Percentiles rank a stretch among this genome's conserved stretches.
phyloP scores from a whole-genome alignment of 495 filamentous ascomycete species.

The Aspergillus incahuasiensis region DNA sequence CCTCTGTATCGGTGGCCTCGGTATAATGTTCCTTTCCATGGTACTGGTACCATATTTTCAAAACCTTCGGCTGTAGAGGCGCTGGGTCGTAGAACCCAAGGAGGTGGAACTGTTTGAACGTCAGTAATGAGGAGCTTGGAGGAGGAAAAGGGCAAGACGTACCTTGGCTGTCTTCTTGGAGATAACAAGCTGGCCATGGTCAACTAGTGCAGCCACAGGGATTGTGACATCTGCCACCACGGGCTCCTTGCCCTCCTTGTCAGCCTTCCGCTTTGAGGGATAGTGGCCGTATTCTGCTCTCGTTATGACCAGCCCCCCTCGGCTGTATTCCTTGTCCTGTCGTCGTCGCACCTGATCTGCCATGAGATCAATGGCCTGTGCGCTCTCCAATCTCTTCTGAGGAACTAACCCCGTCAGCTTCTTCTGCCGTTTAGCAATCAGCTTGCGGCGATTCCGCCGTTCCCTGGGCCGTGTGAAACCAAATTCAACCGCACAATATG shows the following conservation, averaged over 20 bases:
- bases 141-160: constrained; percentile 6
- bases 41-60: constrained; percentile 52
- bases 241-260: constrained; percentile 20
- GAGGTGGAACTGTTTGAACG: constrained; percentile 39
- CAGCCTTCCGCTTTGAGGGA: constrained; percentile 24
- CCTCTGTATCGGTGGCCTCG: constrained; percentile 44
- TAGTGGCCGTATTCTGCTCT: constrained; percentile 43
- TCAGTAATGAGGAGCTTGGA: constrained; percentile 10
- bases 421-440: constrained; percentile 34
- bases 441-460: constrained; percentile 30
- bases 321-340: constrained; percentile 36
- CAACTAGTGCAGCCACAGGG: constrained; percentile 44
- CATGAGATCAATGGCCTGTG: constrained; percentile 51
- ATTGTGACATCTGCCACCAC: constrained; percentile 44
- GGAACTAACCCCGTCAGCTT: constrained; percentile 39
- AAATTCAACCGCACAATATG: constrained; percentile 48
- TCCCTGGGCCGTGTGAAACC: constrained; percentile 41
- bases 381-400: constrained; percentile 42
- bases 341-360: constrained; percentile 43
- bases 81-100: constrained; percentile 56
- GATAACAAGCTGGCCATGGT: constrained; percentile 45
- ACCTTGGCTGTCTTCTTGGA: constrained; percentile 39
- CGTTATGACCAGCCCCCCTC: constrained; percentile 36
- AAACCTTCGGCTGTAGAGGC: constrained; percentile 45
- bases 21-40: constrained; percentile 41